Evolutionary conservation across 257 asterid species (phyloP).

Genomic region (Capsicum chinense): DNA sequence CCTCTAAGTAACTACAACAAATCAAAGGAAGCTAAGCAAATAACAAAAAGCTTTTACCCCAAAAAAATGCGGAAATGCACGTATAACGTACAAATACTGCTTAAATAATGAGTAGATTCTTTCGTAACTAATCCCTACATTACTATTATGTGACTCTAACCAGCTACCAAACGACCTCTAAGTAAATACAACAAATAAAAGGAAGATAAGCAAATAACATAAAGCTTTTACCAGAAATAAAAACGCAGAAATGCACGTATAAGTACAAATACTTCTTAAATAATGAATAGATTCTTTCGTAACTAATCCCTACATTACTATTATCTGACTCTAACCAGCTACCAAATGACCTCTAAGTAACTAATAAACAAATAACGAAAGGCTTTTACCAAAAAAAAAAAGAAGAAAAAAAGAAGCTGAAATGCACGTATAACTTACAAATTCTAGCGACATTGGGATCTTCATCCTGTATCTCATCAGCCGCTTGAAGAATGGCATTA

Average conservation of each 20-base stretch:
- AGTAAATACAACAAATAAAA: background rate
- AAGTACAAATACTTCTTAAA: constrained; percentile 51
- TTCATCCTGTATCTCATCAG: constrained; percentile 91
- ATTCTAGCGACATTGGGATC: constrained; percentile 91
- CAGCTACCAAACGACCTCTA: background rate
- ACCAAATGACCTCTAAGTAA: background rate
- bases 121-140: no score
- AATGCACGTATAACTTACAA: constrained; percentile 51
- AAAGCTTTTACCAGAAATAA: background rate
- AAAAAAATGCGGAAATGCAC: background rate
- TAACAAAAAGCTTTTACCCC: background rate
- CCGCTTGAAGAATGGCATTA: constrained; percentile 84
- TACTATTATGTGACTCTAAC: no score
- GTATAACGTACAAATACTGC: constrained; percentile 59
- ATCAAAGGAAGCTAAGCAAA: background rate
- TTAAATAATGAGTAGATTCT: no score
- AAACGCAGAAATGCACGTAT: background rate
- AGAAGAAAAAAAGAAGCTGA: background rate
- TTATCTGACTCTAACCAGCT: no score
- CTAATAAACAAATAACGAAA: background rate
- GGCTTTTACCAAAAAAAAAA: no score
- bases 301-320: no score
- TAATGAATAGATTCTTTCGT: no score
- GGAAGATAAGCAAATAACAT: background rate
- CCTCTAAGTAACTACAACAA: background rate